Conservation (phyloP, 495 filamentous ascomycete species). For the Penicillium chermesinum region DNA sequence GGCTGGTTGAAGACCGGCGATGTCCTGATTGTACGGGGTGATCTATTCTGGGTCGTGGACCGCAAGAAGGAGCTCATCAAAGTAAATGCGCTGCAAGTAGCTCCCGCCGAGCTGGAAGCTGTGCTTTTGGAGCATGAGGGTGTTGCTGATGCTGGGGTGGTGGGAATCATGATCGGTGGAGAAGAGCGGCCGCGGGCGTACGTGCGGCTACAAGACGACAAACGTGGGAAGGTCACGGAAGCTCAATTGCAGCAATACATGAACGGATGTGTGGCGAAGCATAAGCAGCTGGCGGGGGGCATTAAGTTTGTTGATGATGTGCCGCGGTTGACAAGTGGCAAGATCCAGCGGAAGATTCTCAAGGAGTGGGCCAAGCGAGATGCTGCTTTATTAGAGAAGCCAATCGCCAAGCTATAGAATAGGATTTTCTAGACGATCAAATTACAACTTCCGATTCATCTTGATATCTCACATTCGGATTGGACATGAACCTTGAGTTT, state of each 20-base stretch:
- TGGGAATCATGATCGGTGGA: constrained; percentile 54
- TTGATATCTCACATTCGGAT: too few relatives aligned
- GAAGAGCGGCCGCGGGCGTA: background rate
- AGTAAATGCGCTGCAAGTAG: constrained; percentile 81
- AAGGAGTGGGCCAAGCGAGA: constrained; percentile 33
- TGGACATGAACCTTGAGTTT: too few relatives aligned
- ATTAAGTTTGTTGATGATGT: constrained; percentile 54
- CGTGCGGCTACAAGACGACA: background rate
- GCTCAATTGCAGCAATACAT: constrained; percentile 27
- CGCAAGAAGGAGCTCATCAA: constrained; percentile 67
- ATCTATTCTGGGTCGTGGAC: constrained; percentile 42
- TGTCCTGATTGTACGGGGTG: constrained; percentile 24
- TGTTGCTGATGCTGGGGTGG: constrained; percentile 70
- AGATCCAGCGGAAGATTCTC: constrained; percentile 37
- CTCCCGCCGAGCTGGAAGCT: constrained; percentile 80
- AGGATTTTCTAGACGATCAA: too few relatives aligned
- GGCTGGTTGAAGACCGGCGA: constrained; percentile 47
- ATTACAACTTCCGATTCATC: too few relatives aligned
- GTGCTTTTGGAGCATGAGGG: constrained; percentile 64
- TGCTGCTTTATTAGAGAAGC: background rate
- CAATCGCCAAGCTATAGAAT: background rate
- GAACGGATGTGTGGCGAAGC: constrained; percentile 37
- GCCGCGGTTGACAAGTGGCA: constrained; percentile 49
- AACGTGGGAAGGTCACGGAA: background rate
- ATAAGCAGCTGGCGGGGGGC: constrained; percentile 58